phyloP scores from a whole-genome alignment of 148 eudicot genomes.

The Vaccinium vitisidaea region DNA sequence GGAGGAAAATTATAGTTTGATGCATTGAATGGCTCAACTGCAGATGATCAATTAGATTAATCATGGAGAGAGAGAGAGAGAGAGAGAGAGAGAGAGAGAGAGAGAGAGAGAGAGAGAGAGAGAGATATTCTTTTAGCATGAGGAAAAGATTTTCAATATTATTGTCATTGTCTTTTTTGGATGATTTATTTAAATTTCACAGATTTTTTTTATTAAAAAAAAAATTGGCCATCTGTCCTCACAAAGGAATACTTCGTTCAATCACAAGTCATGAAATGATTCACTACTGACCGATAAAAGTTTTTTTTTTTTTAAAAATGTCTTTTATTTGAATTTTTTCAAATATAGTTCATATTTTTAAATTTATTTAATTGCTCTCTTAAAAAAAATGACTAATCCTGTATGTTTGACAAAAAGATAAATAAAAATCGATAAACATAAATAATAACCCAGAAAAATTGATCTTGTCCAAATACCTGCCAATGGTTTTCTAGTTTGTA shows the following conservation, averaged over 20 bases:
- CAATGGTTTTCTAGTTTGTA: too few relatives aligned
- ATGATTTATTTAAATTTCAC: too few relatives aligned
- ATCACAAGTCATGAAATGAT: background rate
- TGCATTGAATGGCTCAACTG: constrained; percentile 8
- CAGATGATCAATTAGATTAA: background rate
- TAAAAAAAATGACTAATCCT: background rate
- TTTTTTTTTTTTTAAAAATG: too few relatives aligned
- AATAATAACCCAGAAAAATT: too few relatives aligned
- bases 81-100: background rate
- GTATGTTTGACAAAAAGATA: too few relatives aligned
- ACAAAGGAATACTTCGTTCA: too few relatives aligned
- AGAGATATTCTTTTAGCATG: background rate
- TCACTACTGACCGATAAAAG: background rate
- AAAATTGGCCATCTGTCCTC: too few relatives aligned
- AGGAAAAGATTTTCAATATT: background rate
- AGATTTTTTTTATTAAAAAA: too few relatives aligned
- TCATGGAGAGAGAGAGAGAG: background rate
- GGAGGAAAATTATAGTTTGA: constrained; percentile 6
- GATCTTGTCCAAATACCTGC: too few relatives aligned
- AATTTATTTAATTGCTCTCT: too few relatives aligned
- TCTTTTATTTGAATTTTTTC: background rate
- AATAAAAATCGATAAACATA: too few relatives aligned
- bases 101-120: constrained; percentile 1
- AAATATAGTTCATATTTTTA: too few relatives aligned
- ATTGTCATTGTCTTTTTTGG: background rate